A percentile compares a stretch with the other conserved stretches of the same genome.
phyloP scores from a whole-genome alignment of 257 asterid genomes.

The Anisodus acutangulus region DNA sequence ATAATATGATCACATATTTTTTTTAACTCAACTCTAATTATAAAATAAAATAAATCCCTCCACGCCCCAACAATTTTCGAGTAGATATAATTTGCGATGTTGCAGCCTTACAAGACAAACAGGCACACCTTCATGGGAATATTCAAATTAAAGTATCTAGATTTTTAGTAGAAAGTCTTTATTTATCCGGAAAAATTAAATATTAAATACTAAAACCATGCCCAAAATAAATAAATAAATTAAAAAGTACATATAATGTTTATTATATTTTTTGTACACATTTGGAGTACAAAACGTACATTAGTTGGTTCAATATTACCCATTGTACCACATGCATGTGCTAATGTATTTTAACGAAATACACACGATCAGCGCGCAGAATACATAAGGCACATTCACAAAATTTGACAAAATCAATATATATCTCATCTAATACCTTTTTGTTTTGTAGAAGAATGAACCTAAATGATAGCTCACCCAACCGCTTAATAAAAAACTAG shows the following conservation, averaged over 20 bases:
- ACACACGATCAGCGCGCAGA: too few species aligned
- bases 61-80: background rate
- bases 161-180: too few species aligned
- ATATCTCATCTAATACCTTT: too few species aligned
- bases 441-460: too few species aligned
- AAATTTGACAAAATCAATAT: too few species aligned
- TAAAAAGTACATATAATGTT: background rate
- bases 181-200: background rate
- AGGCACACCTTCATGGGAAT: background rate
- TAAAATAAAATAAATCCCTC: background rate
- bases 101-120: background rate
- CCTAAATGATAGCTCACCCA: too few species aligned
- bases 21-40: slow-evolving; percentile 9
- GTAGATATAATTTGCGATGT: background rate
- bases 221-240: background rate
- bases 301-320: too few species aligned
- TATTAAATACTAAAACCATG: background rate
- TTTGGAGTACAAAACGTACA: background rate
- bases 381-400: too few species aligned
- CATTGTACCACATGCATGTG: too few species aligned
- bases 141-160: background rate
- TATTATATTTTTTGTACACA: background rate
- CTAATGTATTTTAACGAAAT: too few species aligned
- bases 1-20: background rate
- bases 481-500: too few species aligned